Conservation (phyloP, 2,329 filamentous ascomycete species). For the Talaromyces amestolkiae region DNA sequence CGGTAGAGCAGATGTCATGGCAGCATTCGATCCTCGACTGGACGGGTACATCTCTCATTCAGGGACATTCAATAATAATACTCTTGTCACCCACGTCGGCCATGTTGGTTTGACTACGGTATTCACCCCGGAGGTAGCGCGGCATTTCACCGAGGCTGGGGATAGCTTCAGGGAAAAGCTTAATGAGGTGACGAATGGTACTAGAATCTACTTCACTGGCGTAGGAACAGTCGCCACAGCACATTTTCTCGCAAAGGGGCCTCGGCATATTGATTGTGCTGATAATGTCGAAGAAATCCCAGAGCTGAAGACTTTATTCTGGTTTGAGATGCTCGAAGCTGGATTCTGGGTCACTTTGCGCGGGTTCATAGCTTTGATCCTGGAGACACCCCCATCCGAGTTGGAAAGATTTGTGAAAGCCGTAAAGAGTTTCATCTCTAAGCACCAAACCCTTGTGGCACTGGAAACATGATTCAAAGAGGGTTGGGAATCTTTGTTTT, state of each 20-base stretch:
- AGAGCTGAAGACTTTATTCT: not conserved
- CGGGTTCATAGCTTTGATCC: not conserved
- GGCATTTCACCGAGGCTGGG: not conserved
- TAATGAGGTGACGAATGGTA: not conserved
- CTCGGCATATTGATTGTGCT: not conserved
- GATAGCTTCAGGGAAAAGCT: not conserved
- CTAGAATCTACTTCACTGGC: slow-evolving; percentile 1
- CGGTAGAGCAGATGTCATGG: slow-evolving; percentile 59
- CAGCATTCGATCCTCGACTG: slow-evolving; percentile 40
- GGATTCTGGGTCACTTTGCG: slow-evolving; percentile 2
- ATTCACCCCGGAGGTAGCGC: not conserved
- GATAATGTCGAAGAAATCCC: not conserved
- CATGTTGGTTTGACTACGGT: slow-evolving; percentile 29
- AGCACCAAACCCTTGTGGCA: slow-evolving; percentile 14
- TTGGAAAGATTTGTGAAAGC: not conserved
- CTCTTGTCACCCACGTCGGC: slow-evolving; percentile 59
- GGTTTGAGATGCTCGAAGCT: not conserved
- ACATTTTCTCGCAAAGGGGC: not conserved
- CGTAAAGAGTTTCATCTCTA: not conserved
- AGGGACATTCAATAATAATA: slow-evolving; percentile 69
- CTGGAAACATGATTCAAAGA: not conserved
- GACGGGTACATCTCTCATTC: slow-evolving; percentile 57
- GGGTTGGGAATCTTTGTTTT: not conserved
- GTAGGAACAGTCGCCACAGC: not conserved
- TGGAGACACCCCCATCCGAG: not conserved